Base-by-base conservation (phyloP, 2,329 filamentous ascomycete species). In the Phialophora tarda region DNA sequence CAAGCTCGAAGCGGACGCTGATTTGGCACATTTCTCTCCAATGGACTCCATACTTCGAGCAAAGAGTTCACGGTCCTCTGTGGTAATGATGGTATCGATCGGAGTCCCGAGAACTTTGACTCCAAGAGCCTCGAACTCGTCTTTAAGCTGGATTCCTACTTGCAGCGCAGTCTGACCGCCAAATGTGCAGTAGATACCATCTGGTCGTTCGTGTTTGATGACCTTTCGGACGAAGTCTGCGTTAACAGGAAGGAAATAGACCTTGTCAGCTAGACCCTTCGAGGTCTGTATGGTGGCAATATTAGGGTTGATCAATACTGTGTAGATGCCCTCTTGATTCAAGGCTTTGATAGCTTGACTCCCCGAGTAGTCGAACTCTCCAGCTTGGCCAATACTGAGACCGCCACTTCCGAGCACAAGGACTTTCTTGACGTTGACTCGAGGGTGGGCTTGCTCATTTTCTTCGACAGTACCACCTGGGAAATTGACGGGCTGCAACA, bases 251-350 rank as follows among this genome's bases (percentile, higher is more conserved):
- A 98, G 84, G 85, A 98, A 99, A 82, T 98, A 99, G 59, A 99
- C 95, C 84, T 98, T 98, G 80, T 99, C 95, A 14, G 95, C 95
- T 61, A 99, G 84, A 71, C 95, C 95, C 82, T 97, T 97, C 61
- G 95, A 98, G 4, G 95, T 99, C 79, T 99, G 95, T 69, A 98
- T 98, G 0, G 95, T 99, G 72, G 95, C 95, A 77, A 99, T 98
- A 78, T 99, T 99, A 65, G 95, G 95, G 82, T 99, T 99, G 85
- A 99, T 98, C 70, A 99, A 84, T 70, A 99, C 90, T 2, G 95
- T 97, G 83, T 97, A 98, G 74, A 98, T 97, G 68, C 93, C 94
- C 81, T 98, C 95, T 78, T 98, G 91, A 81, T 98, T 98, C 74
- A 99, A 78, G 44, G 95, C 95, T 83, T 99, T 99, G 84, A 99